These are phyloP conservation scores for Colletotrichum cereale DNA, from an alignment of 2,329 filamentous ascomycete genomes.

Conservation along the genomic window DNA sequence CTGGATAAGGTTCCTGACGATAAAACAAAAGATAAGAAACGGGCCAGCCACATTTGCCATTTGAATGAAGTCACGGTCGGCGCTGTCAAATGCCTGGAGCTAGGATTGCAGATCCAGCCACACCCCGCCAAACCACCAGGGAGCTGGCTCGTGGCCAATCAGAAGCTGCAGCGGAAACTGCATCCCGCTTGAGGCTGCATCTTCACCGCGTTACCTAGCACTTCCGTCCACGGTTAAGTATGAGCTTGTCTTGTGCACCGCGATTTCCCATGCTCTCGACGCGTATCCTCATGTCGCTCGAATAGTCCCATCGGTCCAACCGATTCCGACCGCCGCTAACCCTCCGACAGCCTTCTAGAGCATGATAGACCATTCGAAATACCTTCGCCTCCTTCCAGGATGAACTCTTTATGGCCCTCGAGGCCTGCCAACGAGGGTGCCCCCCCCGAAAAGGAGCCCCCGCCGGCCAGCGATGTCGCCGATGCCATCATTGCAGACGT, in stretches of 20 bases:
- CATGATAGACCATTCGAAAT: constrained; percentile 21
- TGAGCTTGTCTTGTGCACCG: constrained; percentile 2
- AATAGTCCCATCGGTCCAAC: neutral
- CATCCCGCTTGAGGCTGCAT: constrained; percentile 34
- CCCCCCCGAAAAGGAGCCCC: constrained; percentile 38
- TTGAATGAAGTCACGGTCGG: neutral
- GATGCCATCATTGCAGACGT: constrained; percentile 57
- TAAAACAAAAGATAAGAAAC: constrained; percentile 13
- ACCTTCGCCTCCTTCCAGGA: constrained; percentile 46
- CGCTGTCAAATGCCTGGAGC: neutral
- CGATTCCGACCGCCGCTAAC: neutral
- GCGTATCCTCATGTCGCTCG: constrained; percentile 7
- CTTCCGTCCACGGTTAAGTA: constrained; percentile 26
- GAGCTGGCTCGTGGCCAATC: constrained; percentile 27
- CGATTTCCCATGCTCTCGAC: constrained; percentile 14
- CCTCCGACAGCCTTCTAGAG: constrained; percentile 12
- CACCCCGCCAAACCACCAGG: constrained; percentile 34
- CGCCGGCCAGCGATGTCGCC: constrained; percentile 53
- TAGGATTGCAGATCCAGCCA: constrained; percentile 15
- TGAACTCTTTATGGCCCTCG: constrained; percentile 61
- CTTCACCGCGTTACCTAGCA: constrained; percentile 20
- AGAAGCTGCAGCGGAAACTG: constrained; percentile 37
- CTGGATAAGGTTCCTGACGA: neutral
- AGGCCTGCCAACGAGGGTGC: constrained; percentile 51
- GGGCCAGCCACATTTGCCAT: neutral